A percentile compares a stretch with the other conserved stretches of the same genome.
Evolutionary conservation across 2,329 filamentous ascomycete species (phyloP).

Genomic region (Neobulgaria alba): DNA sequence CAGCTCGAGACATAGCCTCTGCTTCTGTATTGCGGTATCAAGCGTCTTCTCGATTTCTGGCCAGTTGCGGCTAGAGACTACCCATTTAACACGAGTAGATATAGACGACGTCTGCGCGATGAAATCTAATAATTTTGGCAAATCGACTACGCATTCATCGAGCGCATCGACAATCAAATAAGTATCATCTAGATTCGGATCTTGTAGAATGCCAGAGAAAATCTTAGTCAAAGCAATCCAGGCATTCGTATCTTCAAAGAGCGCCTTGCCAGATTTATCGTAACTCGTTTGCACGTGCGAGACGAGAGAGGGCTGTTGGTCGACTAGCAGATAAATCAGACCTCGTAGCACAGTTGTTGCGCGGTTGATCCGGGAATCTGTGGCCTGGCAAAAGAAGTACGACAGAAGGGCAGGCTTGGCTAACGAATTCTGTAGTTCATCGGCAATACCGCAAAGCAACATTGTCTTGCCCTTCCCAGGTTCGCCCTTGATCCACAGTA

Average conservation of each 20-base stretch:
- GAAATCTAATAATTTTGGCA: constrained; percentile 30
- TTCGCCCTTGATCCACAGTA: constrained; percentile 31
- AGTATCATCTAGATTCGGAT: constrained; percentile 22
- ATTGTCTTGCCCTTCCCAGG: constrained; percentile 33
- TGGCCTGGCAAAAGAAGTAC: constrained; percentile 38
- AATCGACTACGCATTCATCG: constrained; percentile 34
- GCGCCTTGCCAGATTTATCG: constrained; percentile 25
- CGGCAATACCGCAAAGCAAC: constrained; percentile 26
- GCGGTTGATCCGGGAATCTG: constrained; percentile 31
- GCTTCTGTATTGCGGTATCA: constrained; percentile 13
- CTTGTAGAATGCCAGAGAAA: constrained; percentile 33
- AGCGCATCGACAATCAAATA: constrained; percentile 39
- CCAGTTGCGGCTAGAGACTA: constrained; percentile 38
- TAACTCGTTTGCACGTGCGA: constrained; percentile 30
- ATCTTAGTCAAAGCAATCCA: constrained; percentile 32
- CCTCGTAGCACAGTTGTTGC: constrained; percentile 35
- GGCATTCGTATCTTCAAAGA: constrained; percentile 34
- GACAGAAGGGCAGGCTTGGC: constrained; percentile 9
- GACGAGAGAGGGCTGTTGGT: constrained; percentile 28
- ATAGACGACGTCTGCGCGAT: constrained; percentile 22
- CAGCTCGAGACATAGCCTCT: constrained; percentile 30
- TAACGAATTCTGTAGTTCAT: constrained; percentile 14
- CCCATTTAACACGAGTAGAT: constrained; percentile 31
- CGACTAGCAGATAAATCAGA: constrained; percentile 34
- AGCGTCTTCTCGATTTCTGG: constrained; percentile 31